Evolutionary conservation across 2,329 filamentous ascomycete genomes (phyloP).

Genomic region (Graphium sp.): DNA sequence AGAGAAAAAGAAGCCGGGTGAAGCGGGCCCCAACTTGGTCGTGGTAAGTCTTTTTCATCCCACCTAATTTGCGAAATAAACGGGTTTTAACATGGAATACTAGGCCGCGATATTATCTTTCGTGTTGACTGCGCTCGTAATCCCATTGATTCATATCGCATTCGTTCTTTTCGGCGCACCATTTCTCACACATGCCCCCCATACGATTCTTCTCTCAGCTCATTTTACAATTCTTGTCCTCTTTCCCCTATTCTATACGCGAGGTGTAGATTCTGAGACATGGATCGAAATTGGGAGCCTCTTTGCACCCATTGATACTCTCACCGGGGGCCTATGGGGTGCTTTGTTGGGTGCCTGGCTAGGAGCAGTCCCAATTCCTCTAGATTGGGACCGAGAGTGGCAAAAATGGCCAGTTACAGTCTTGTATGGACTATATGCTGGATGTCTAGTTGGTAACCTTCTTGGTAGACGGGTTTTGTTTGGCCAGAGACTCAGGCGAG

Average conservation of each 20-base stretch:
- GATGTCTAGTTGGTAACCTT: slow-evolving; percentile 57
- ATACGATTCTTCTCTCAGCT: slow-evolving; percentile 65
- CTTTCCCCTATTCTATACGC: slow-evolving; percentile 70
- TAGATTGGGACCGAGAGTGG: slow-evolving; percentile 99
- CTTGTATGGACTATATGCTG: slow-evolving; percentile 63
- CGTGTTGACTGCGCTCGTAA: slow-evolving; percentile 51
- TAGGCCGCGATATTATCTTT: slow-evolving; percentile 28
- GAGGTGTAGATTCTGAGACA: slow-evolving; percentile 55
- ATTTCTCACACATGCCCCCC: slow-evolving; percentile 59
- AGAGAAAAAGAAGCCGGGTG: slow-evolving; percentile 33
- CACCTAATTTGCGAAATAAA: not conserved
- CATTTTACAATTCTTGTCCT: slow-evolving; percentile 68
- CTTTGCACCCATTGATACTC: slow-evolving; percentile 60
- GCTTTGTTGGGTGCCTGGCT: slow-evolving; percentile 73
- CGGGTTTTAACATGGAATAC: not conserved
- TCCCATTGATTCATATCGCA: slow-evolving; percentile 41
- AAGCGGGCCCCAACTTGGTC: slow-evolving; percentile 23
- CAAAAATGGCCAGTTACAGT: slow-evolving; percentile 96
- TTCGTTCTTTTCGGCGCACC: slow-evolving; percentile 87
- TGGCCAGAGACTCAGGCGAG: no score
- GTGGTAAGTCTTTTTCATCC: slow-evolving; percentile 21
- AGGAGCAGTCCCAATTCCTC: slow-evolving; percentile 82
- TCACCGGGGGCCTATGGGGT: slow-evolving; percentile 70
- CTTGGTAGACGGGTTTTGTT: no score
- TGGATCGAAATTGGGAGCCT: slow-evolving; percentile 57